Evolutionary conservation across 2,329 filamentous ascomycete species (phyloP), one percentile per base, ranked within the genome.

Genomic region (Fusarium sp.): DNA sequence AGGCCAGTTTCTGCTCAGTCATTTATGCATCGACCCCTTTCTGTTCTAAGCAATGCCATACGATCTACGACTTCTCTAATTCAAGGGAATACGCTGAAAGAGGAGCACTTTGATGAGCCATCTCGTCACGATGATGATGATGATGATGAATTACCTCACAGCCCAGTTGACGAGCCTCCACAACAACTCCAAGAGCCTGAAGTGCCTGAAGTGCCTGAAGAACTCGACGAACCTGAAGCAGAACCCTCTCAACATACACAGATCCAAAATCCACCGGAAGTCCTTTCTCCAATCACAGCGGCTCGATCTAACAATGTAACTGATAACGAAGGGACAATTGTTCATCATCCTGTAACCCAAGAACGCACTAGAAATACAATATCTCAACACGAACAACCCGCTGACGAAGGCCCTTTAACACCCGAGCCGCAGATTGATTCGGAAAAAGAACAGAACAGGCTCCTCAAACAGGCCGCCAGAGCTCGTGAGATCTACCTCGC

Each of bases 401-500:
- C 42, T 12, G 72, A 70, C 38, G 66, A 39, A 50, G 34, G 18
- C 17, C 71, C 63, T 38, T 61, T 55, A 10, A 73, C 72, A 41
- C 68, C 68, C 9, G 54, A 44, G 26, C 38, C 57, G 45, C 47
- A 62, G 14, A 34, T 51, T 14, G 64, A 73, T 47, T 34, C 48
- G 12, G 67, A 76, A 56, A 64, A 42, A 38, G 74, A 74, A 26
- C 71, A 79, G 22, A 66, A 74, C 26, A 69, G 62, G 26, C 61
- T 80, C n/a, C 56, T 83, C 78, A 84, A 82, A 57, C 88, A 90
- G 51, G 92, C 92, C 36, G 85, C 84, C 3, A 87, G 89, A 74
- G 91, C 91, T 51, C 89, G 92, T 67, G 87, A 93, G 77, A 82
- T 93, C 17, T 92, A 90, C 75, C 84, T 94, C 12, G 82, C 81